Evolutionary conservation across 257 asterid species (phyloP).

Genomic region (Coffea eugenioides): DNA sequence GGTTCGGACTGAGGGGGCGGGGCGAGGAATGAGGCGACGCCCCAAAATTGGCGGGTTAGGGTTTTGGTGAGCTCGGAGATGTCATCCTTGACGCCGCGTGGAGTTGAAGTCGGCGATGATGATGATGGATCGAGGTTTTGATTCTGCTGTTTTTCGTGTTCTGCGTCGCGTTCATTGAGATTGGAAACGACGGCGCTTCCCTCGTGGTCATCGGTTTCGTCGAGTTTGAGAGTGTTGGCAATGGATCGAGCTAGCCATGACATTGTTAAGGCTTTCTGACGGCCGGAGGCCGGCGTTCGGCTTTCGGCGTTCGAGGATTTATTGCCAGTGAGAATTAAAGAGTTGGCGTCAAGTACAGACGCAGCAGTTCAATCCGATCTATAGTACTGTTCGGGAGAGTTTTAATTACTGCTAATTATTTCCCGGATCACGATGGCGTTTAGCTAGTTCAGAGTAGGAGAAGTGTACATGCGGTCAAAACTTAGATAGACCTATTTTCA

Average conservation of each 20-base stretch:
- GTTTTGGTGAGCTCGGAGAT: constrained; percentile 87
- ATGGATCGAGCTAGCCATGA: constrained; percentile 97
- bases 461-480: no score
- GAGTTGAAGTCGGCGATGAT: constrained; percentile 41
- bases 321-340: neutral
- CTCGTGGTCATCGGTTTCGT: constrained; percentile 43
- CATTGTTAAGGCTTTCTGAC: constrained; percentile 40
- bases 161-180: constrained; percentile 6
- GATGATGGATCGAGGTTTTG: constrained; percentile 23
- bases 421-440: neutral
- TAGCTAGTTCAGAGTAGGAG: no score
- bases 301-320: constrained; percentile 5
- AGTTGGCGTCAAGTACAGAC: neutral
- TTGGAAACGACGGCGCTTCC: constrained; percentile 15
- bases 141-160: constrained; percentile 28
- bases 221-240: constrained; percentile 80
- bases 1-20: constrained; percentile 75
- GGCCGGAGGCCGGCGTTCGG: constrained; percentile 13
- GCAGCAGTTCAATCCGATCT: no score
- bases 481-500: no score
- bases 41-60: constrained; percentile 91
- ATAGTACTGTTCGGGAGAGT: no score
- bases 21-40: constrained; percentile 95
- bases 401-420: no score
- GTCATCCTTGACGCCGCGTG: constrained; percentile 94